These are phyloP conservation scores for Byssothecium circinans DNA, from an alignment of 2,329 filamentous ascomycete genomes.

Conservation along the genomic window DNA sequence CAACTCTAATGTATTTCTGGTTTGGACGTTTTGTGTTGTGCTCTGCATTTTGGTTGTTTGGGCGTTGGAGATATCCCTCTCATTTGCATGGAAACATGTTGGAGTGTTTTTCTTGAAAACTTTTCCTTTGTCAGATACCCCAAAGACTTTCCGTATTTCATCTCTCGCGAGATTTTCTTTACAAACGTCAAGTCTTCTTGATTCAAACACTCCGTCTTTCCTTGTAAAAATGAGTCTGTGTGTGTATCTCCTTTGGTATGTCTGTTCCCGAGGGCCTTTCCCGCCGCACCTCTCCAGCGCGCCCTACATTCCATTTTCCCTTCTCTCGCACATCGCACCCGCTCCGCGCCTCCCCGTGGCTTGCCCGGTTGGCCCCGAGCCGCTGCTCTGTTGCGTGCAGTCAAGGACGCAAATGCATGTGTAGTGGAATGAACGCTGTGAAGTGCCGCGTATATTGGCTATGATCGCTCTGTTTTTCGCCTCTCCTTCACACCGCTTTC, in stretches of 20 bases:
- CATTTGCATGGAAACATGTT: conserved; percentile 22
- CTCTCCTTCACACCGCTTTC: conserved; percentile 27
- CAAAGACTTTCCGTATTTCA: conserved; percentile 12
- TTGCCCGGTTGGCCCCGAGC: conserved; percentile 44
- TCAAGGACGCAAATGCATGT: conserved; percentile 31
- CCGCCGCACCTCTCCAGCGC: conserved; percentile 49
- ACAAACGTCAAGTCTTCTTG: conserved; percentile 9
- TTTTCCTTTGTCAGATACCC: conserved; percentile 12
- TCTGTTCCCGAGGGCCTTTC: conserved; percentile 47
- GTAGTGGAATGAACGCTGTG: conserved; percentile 20
- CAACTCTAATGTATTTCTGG: conserved; percentile 30
- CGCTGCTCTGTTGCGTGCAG: conserved; percentile 13
- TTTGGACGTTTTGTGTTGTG: conserved; percentile 41
- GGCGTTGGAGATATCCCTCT: conserved; percentile 43
- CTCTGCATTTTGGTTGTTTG: conserved; percentile 39
- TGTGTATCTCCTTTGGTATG: conserved; percentile 44
- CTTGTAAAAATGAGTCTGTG: conserved; percentile 26
- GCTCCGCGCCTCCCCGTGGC: conserved; percentile 39
- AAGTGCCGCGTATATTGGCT: conserved; percentile 47
- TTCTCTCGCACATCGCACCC: conserved; percentile 19
- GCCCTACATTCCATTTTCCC: conserved; percentile 32
- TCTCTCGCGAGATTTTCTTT: conserved; percentile 12
- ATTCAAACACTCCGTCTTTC: conserved; percentile 16
- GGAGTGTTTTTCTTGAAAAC: conserved; percentile 22
- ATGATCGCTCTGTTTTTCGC: conserved; percentile 47